Conservation (phyloP, 805 yeast genomes). For the Starmerella khaoyaiensis region DNA sequence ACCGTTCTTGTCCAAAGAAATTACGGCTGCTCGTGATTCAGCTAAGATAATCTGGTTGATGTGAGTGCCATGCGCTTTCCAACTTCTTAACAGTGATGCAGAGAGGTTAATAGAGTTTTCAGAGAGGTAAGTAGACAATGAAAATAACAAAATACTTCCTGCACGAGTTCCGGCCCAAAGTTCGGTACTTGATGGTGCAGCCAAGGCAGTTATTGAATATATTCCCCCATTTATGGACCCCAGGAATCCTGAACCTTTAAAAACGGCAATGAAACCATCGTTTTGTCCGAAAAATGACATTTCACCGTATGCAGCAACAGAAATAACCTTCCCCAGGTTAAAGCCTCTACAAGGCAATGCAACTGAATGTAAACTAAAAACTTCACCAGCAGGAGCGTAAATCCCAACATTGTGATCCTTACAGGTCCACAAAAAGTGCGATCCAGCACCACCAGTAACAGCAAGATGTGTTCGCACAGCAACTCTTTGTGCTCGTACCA, state of each 20-base stretch:
- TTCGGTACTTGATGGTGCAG: constrained; percentile 12
- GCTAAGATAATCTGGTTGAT: constrained; percentile 17
- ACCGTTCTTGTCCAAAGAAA: constrained; percentile 10
- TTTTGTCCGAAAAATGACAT: constrained; percentile 31
- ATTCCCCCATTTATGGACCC: constrained; percentile 26
- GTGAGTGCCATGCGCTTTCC: constrained; percentile 29
- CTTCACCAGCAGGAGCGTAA: constrained; percentile 22
- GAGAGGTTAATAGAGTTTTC: constrained; percentile 15
- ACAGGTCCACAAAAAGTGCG: constrained; percentile 27
- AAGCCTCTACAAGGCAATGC: constrained; percentile 15
- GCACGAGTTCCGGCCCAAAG: constrained; percentile 31
- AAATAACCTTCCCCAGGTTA: constrained; percentile 13
- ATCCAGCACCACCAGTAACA: constrained; percentile 4
- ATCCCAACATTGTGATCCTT: constrained; percentile 25
- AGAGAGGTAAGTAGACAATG: constrained; percentile 12
- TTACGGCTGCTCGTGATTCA: constrained; percentile 9
- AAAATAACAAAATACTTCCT: constrained; percentile 29
- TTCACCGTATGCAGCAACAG: constrained; percentile 21
- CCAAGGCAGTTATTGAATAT: constrained; percentile 26
- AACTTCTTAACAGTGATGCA: constrained; percentile 29
- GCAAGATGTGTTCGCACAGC: background rate
- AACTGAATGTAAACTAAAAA: constrained; percentile 14
- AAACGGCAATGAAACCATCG: constrained; percentile 29
- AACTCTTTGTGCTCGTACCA: background rate
- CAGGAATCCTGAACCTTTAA: constrained; percentile 19